Conservation (phyloP, 2,329 filamentous ascomycete species). For the Shiraia bambusicola region DNA sequence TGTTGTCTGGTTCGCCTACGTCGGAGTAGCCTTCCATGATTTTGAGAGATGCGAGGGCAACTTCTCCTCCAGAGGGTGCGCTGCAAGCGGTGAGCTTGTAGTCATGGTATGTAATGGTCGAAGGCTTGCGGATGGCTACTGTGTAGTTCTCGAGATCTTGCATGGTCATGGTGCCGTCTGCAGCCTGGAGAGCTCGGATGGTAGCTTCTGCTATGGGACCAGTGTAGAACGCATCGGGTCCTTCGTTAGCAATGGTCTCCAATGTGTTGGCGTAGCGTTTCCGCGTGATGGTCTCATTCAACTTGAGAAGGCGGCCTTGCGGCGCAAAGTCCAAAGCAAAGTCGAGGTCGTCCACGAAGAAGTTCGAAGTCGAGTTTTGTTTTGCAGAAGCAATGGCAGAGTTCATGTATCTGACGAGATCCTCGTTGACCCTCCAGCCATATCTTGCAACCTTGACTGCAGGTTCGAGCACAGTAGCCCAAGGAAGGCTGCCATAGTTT, state of each 20-base stretch:
- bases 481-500: constrained; percentile 61
- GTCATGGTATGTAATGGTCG: constrained; percentile 59
- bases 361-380: constrained; percentile 53
- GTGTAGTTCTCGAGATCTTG: constrained; percentile 75
- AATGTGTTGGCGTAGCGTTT: constrained; percentile 80
- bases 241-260: constrained; percentile 71
- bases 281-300: constrained; percentile 78
- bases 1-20: constrained; percentile 58
- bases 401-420: constrained; percentile 73
- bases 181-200: constrained; percentile 65
- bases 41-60: constrained; percentile 76
- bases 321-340: constrained; percentile 91
- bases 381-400: constrained; percentile 43
- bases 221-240: constrained; percentile 72
- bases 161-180: constrained; percentile 83
- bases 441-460: constrained; percentile 67
- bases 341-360: constrained; percentile 70
- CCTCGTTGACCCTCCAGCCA: constrained; percentile 66
- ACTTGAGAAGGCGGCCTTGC: constrained; percentile 68
- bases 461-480: constrained; percentile 68
- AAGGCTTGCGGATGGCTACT: constrained; percentile 63
- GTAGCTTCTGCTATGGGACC: constrained; percentile 73
- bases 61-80: constrained; percentile 75
- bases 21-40: constrained; percentile 74
- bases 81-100: constrained; percentile 69